Evolutionary conservation across 2,329 filamentous ascomycete genomes (phyloP), one percentile per base, ranked within the genome.

Genomic region (Fusarium robinianum): DNA sequence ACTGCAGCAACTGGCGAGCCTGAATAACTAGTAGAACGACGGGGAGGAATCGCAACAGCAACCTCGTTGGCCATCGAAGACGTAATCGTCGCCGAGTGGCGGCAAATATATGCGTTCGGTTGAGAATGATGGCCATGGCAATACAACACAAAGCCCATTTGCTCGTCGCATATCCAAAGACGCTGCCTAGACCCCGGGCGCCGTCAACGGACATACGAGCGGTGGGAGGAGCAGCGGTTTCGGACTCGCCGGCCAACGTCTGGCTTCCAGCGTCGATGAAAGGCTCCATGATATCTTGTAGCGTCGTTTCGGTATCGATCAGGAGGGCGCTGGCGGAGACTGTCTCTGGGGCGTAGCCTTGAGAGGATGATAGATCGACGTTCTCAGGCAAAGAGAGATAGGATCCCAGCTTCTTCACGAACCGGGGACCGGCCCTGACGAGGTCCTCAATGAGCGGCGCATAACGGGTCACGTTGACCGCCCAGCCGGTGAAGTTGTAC

Each of bases 81-180:
- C 80, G 79, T n/a, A 96, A 74, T 39, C 88, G 83, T 39, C 91
- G 81, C 50, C 94, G 79, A 10, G 90, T 92, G 0, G 91, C 92
- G 27, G 90, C 92, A 68, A 96, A 97, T 58, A 97, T 94, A 46
- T 91, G 85, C 6, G 94, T 95, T 44, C 94, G 83, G 65, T 97
- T 97, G 16, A 97, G 75, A 45, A 96, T 72, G 46, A 97, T 81
- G 15, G 90, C 90, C 76, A 92, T 88, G 24, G 85, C 81, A 58
- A 97, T 84, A 60, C 90, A 96, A 38, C 85, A 84, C 45, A 97
- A 73, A 1, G 92, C 91, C 94, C 94, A 97, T 67, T 87, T 87
- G 68, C 89, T 95, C 2, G 88, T 95, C 29, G 90, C 77, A 68
- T 97, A 99, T 59, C 84, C 87, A 68, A 97, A 91, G 46, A 97